phyloP scores from a whole-genome alignment of 768 basidiomycete species.

The Lanmaoa pseudosensibilis region DNA sequence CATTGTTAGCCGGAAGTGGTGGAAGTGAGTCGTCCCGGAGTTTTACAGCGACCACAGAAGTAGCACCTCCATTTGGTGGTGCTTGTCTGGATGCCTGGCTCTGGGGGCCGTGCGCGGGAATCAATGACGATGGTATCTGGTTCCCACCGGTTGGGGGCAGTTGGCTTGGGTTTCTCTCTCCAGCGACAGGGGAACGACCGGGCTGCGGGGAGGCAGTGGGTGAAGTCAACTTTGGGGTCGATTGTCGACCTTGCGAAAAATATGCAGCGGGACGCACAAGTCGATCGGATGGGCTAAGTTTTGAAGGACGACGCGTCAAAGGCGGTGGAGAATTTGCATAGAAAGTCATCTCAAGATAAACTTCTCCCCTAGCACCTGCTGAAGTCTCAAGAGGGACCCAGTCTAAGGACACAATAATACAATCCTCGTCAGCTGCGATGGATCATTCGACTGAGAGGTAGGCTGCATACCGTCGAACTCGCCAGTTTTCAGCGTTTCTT shows the following conservation, averaged over 20 bases:
- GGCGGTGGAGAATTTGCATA: constrained; percentile 70
- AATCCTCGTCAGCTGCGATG: constrained; percentile 4
- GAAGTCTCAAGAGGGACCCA: constrained; percentile 64
- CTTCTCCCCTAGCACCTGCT: constrained; percentile 72
- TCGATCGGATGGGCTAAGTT: constrained; percentile 51
- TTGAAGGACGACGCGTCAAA: constrained; percentile 52
- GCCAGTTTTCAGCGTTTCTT: constrained; percentile 76
- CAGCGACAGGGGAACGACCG: constrained; percentile 5
- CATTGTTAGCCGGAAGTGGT: constrained; percentile 37
- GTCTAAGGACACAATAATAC: constrained; percentile 43
- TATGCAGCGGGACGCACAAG: constrained; percentile 43
- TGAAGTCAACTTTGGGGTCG: constrained; percentile 12
- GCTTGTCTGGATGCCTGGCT: constrained; percentile 9
- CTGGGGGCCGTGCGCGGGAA: constrained; percentile 19
- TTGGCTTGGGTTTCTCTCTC: constrained; percentile 14
- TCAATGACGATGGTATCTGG: constrained; percentile 25
- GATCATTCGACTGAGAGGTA: not conserved
- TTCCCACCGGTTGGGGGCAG: not conserved
- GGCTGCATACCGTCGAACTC: constrained; percentile 82
- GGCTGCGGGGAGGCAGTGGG: constrained; percentile 16
- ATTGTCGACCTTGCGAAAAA: constrained; percentile 22
- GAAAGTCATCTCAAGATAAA: constrained; percentile 94
- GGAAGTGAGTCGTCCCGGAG: constrained; percentile 39
- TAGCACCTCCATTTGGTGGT: constrained; percentile 7
- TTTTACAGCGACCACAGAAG: constrained; percentile 4